These are phyloP conservation scores for Haplosporangium gracile DNA, from an alignment of 192 early-diverging fungal species.

Conservation along the genomic window DNA sequence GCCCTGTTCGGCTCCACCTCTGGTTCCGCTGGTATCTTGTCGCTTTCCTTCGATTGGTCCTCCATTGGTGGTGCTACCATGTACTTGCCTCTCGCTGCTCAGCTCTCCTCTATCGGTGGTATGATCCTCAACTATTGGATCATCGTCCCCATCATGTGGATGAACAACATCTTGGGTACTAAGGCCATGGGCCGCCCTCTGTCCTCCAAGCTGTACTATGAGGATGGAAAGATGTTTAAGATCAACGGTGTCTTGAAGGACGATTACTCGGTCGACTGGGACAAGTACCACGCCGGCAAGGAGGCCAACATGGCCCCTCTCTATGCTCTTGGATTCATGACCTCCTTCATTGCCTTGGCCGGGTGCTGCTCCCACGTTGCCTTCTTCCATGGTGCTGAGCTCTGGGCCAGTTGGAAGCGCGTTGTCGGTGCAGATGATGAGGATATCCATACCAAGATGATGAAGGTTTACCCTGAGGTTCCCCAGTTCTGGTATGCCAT, in stretches of 20 bases:
- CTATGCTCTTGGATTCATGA: slow-evolving; percentile 60
- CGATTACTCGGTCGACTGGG: slow-evolving; percentile 34
- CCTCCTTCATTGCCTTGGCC: slow-evolving; percentile 66
- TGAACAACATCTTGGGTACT: slow-evolving; percentile 43
- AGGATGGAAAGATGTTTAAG: background rate
- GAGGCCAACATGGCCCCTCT: slow-evolving; percentile 41
- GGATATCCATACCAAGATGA: slow-evolving; percentile 71
- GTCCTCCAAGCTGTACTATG: background rate
- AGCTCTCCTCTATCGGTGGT: background rate
- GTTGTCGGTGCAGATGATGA: slow-evolving; percentile 16
- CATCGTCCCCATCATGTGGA: slow-evolving; percentile 43
- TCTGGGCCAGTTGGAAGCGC: slow-evolving; percentile 51
- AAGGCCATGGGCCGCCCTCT: slow-evolving; percentile 17
- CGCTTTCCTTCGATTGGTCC: slow-evolving; percentile 53
- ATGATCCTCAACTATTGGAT: slow-evolving; percentile 52
- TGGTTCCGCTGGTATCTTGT: slow-evolving; percentile 56
- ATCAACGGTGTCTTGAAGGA: slow-evolving; percentile 54
- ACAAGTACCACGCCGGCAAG: slow-evolving; percentile 54
- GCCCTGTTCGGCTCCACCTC: slow-evolving; percentile 57
- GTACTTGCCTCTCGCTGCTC: slow-evolving; percentile 13
- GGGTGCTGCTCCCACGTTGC: slow-evolving; percentile 64
- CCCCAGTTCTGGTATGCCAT: slow-evolving; percentile 63
- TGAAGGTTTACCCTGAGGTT: slow-evolving; percentile 69
- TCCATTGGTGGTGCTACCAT: slow-evolving; percentile 24
- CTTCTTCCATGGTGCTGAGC: slow-evolving; percentile 71